These are phyloP conservation scores for Sporothrix brunneoviolacea DNA, from an alignment of 2,329 filamentous ascomycete genomes.

Conservation along the genomic window DNA sequence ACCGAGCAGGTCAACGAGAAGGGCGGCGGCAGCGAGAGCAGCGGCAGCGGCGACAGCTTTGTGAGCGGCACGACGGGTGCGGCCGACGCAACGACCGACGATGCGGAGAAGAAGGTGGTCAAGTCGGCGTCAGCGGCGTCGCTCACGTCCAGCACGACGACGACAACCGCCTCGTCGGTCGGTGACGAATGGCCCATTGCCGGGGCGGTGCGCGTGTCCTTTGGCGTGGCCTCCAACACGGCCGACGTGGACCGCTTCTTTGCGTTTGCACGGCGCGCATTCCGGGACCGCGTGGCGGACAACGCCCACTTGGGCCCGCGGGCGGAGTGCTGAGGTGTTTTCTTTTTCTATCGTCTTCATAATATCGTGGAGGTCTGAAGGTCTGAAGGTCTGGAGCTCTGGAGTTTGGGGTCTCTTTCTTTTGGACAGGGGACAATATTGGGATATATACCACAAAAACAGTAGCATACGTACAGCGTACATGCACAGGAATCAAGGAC, in stretches of 20 bases:
- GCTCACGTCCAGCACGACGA: background rate
- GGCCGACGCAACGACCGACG: constrained; percentile 12
- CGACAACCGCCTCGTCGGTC: background rate
- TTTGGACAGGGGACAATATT: no score
- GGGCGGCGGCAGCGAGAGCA: background rate
- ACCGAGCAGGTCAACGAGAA: background rate
- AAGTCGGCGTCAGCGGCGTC: constrained; percentile 18
- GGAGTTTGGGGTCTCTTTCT: no score
- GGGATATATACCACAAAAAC: no score
- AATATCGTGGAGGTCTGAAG: no score
- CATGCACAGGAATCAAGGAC: no score
- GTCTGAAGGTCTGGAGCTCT: no score
- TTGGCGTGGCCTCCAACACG: constrained; percentile 31
- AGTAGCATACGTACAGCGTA: no score
- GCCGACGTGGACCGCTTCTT: constrained; percentile 32
- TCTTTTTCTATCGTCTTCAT: no score
- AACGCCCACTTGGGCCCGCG: constrained; percentile 10
- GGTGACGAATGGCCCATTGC: constrained; percentile 11
- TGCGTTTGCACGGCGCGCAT: constrained; percentile 27
- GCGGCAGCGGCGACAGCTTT: background rate
- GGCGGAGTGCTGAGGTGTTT: constrained; percentile 14
- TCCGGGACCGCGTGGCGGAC: constrained; percentile 24
- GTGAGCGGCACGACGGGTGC: background rate
- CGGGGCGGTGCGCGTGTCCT: constrained; percentile 33
- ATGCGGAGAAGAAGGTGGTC: constrained; percentile 20